These are phyloP conservation scores for Fusarium subtropicale DNA, from an alignment of 2,329 filamentous ascomycete species.

Conservation along the genomic window DNA sequence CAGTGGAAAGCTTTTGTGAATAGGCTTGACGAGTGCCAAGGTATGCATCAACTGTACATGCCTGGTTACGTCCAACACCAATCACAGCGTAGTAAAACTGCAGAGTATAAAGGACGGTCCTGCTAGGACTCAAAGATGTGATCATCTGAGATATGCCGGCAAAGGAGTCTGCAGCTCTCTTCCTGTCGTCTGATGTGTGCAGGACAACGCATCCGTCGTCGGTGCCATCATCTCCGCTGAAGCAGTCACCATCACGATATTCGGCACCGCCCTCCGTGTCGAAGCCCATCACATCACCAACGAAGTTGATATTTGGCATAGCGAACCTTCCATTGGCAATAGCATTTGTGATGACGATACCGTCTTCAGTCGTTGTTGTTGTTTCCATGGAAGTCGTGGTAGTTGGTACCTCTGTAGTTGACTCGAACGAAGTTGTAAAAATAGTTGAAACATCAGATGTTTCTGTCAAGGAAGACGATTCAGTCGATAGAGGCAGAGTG, in stretches of 20 bases:
- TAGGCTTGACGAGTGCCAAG: constrained; percentile 6
- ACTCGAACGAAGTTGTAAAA: neutral
- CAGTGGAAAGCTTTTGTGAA: neutral
- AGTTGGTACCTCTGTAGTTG: neutral
- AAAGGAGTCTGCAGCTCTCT: neutral
- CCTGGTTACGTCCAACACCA: neutral
- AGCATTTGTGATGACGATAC: neutral
- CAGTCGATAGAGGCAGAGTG: rapidly evolving
- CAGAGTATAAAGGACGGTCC: constrained; percentile 15
- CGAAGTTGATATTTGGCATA: neutral
- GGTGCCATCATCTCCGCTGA: neutral
- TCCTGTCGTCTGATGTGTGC: neutral
- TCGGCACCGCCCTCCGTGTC: neutral
- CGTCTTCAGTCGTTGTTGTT: neutral
- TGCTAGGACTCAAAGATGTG: neutral
- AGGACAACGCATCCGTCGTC: constrained; percentile 1
- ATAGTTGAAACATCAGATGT: neutral
- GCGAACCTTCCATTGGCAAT: constrained; percentile 3
- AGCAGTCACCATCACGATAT: neutral
- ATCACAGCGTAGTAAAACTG: constrained; percentile 25
- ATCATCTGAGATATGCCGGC: constrained; percentile 17
- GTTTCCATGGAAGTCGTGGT: neutral
- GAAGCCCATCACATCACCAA: neutral
- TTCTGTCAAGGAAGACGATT: neutral
- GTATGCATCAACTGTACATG: neutral